Percentiles rank a stretch among this genome's conserved stretches.
phyloP scores from a whole-genome alignment of 2,329 filamentous ascomycete species.

The Proliferodiscus dingleyae region DNA sequence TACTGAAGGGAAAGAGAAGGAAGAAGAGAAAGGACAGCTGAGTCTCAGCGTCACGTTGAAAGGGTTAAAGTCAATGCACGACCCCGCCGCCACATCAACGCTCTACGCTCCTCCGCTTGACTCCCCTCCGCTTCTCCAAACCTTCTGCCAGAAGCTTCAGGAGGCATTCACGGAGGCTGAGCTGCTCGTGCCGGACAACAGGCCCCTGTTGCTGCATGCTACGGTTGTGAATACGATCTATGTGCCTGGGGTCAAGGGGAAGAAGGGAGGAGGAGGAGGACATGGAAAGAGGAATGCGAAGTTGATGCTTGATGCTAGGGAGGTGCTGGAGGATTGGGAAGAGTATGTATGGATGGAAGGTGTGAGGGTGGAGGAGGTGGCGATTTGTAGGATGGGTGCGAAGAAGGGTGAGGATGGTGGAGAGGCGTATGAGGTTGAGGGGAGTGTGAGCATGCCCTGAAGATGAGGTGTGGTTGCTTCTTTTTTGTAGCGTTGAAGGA shows the following conservation, averaged over 20 bases:
- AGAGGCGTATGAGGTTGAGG: conserved; percentile 28
- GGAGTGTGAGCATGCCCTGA: conserved; percentile 21
- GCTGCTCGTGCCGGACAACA: conserved; percentile 51
- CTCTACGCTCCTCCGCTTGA: conserved; percentile 62
- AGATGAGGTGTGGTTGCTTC: too few relatives aligned
- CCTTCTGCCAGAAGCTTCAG: conserved; percentile 54
- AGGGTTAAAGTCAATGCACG: conserved; percentile 59
- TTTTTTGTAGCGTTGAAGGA: background rate
- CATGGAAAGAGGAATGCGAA: conserved; percentile 18
- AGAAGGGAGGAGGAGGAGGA: conserved; percentile 36
- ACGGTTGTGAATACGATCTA: conserved; percentile 87
- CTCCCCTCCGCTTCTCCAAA: conserved; percentile 44
- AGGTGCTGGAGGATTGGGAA: conserved; percentile 53
- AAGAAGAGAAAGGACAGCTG: background rate
- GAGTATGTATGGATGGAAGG: conserved; percentile 67
- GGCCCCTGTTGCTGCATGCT: conserved; percentile 72
- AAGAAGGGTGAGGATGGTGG: conserved; percentile 40
- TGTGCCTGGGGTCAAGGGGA: conserved; percentile 35
- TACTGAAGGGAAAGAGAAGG: background rate
- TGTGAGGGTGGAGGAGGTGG: conserved; percentile 63
- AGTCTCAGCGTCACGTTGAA: too few relatives aligned
- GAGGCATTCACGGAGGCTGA: conserved; percentile 49
- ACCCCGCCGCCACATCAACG: conserved; percentile 49
- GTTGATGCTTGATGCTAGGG: conserved; percentile 48
- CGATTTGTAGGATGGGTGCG: conserved; percentile 85